Evolutionary conservation across 1,284 basidiomycete species (phyloP), one percentile per base, ranked within the genome.

Genomic region (Leccinum subfulvum): DNA sequence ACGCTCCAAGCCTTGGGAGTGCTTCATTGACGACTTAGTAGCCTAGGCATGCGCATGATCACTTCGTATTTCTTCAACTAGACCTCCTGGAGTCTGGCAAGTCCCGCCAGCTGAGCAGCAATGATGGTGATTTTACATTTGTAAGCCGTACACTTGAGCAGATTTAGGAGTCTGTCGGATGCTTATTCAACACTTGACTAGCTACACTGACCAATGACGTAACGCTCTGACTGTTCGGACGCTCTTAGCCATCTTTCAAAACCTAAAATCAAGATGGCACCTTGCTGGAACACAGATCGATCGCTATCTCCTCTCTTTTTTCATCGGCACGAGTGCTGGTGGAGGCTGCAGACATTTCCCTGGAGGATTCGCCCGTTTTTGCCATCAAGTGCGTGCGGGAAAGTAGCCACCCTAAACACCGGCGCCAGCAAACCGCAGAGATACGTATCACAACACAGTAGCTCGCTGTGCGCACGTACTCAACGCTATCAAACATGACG

Each of bases 211-310:
- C 37, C 37, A 37, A 16, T 6, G 37, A 16, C 30, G 30, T 14
- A 13, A 14, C 35, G 13, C 35, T 35, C 13, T 37, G 37, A 37
- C 37, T 88, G 69, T 98, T 39, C 88, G 5, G 41, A 44, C 9
- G 10, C n/a, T 44, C 5, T 44, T 11, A 18, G 5, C 41, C 16
- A 0, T 47, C 5, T 47, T 47, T 47, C 6, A 1, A 14, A 11
- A 21, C 44, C 10, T 9, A 10, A 30, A 30, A 30, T 10, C 3
- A 30, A 10, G 16, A 28, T 53, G 51, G 51, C 0, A 54, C 16
- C 16, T 33, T 16, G 16, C 53, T 18, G n/a, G 53, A 14, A 30
- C 5, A 14, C n/a, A 30, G 0, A 33, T 54, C n/a, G 53, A 54
- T 9, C 16, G n/a, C 30, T 54, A 14, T 6, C n/a, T 33, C n/a